Conservation (phyloP, 768 basidiomycete species). For the Tubosaeta sp. region DNA sequence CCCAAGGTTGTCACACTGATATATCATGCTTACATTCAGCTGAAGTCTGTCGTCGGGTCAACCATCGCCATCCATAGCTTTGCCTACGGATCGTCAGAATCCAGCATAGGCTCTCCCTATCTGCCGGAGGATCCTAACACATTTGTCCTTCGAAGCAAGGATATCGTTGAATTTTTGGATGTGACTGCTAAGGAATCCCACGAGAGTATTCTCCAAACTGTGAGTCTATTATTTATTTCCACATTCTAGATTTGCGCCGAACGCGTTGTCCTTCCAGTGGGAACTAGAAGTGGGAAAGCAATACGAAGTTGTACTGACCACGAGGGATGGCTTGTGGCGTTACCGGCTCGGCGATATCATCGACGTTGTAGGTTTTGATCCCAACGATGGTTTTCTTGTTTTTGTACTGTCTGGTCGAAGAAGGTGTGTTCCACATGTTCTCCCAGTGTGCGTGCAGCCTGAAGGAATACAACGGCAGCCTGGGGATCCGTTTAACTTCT, state of each 20-base stretch:
- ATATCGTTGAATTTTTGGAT: neutral
- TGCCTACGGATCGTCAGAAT: slow-evolving; percentile 1
- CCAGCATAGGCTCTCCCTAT: neutral
- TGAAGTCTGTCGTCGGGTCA: no score
- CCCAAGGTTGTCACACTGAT: no score
- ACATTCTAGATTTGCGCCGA: neutral
- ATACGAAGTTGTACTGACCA: neutral
- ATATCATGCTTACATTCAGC: no score
- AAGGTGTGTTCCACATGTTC: neutral
- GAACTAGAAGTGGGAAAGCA: neutral
- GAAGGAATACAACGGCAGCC: neutral
- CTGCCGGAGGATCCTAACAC: neutral
- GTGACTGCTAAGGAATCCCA: neutral
- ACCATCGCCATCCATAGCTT: no score
- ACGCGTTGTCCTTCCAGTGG: neutral
- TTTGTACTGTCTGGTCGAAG: neutral
- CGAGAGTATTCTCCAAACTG: slow-evolving; percentile 2
- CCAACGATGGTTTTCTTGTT: neutral
- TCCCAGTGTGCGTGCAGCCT: neutral
- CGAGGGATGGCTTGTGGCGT: neutral
- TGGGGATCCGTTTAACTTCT: neutral
- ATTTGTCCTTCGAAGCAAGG: neutral
- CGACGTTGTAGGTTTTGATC: neutral
- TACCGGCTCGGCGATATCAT: neutral
- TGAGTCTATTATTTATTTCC: neutral